These are phyloP conservation scores for Agarophyton chilense DNA, from an alignment of 23 red algal genomes.

Conservation along the genomic window DNA sequence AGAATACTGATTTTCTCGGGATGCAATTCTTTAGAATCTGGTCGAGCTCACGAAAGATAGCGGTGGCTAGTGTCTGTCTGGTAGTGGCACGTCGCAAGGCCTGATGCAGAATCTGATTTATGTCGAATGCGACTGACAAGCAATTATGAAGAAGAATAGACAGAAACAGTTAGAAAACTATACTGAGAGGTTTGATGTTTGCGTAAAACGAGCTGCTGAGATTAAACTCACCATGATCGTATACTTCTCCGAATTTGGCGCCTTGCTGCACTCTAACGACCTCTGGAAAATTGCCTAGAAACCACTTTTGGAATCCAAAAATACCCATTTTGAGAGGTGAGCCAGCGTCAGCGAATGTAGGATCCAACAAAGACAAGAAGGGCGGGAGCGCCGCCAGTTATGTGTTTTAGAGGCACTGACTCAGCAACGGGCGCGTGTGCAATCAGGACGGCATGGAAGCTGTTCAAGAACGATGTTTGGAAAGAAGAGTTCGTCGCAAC, in stretches of 20 bases:
- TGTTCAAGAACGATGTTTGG: not conserved
- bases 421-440: not conserved
- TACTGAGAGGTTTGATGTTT: not conserved
- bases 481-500: not conserved
- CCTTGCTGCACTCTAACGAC: constrained; percentile 50
- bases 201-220: not conserved
- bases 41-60: constrained; percentile 79
- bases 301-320: constrained; percentile 81
- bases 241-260: constrained; percentile 5
- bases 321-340: constrained; percentile 72
- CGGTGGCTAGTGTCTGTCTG: constrained; percentile 19
- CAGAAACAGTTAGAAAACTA: not conserved
- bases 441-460: not conserved
- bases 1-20: constrained; percentile 82
- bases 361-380: too few species aligned
- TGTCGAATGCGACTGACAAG: constrained; percentile 72
- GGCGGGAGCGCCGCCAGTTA: too few species aligned
- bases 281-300: constrained; percentile 70
- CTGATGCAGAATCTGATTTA: constrained; percentile 81
- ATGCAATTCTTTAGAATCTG: constrained; percentile 53
- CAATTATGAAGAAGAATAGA: not conserved
- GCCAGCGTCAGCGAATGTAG: too few species aligned
- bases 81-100: constrained; percentile 40
- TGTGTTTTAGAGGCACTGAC: not conserved
- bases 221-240: constrained; percentile 54